Percentiles rank a stretch among this genome's conserved stretches.
phyloP scores from a whole-genome alignment of 1,284 basidiomycete species.

The Cutaneotrichosporon sp. region DNA sequence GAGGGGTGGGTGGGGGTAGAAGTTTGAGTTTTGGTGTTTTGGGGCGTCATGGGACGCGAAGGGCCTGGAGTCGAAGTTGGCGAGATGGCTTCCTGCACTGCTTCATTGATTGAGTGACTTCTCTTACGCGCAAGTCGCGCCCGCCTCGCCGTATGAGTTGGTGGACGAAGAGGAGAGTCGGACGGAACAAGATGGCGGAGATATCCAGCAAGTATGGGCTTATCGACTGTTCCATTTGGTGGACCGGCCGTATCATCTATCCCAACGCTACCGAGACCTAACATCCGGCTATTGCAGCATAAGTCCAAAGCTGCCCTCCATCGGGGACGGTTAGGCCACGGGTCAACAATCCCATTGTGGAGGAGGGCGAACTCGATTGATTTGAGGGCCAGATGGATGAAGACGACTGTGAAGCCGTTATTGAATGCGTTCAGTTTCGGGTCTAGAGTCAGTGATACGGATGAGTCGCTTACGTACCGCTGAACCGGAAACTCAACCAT shows the following conservation, averaged over 20 bases:
- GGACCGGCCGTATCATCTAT: conserved; percentile 18
- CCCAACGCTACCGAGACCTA: conserved; percentile 35
- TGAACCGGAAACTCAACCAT: conserved; percentile 33
- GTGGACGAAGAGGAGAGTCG: neutral
- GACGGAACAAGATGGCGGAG: conserved; percentile 16
- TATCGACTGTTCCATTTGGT: conserved; percentile 1
- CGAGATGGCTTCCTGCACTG: neutral
- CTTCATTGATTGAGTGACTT: neutral
- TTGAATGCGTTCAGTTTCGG: conserved; percentile 40
- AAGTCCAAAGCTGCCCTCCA: conserved; percentile 34
- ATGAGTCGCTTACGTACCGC: conserved; percentile 25
- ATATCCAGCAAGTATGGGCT: conserved; percentile 27
- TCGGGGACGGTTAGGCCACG: conserved; percentile 28
- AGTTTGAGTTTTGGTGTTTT: neutral
- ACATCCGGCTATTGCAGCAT: conserved; percentile 35
- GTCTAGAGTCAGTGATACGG: conserved; percentile 25
- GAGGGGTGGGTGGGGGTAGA: neutral
- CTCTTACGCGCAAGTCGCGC: neutral
- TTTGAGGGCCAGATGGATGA: conserved; percentile 37
- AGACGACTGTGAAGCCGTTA: conserved; percentile 32
- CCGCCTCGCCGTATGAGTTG: neutral
- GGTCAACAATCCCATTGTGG: conserved; percentile 33
- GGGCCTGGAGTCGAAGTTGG: neutral
- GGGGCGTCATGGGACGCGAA: neutral
- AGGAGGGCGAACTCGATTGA: conserved; percentile 41